A percentile compares a stretch with the other conserved stretches of the same genome.
Evolutionary conservation across 768 basidiomycete species (phyloP).

Genomic region (Mycena leptocephala): DNA sequence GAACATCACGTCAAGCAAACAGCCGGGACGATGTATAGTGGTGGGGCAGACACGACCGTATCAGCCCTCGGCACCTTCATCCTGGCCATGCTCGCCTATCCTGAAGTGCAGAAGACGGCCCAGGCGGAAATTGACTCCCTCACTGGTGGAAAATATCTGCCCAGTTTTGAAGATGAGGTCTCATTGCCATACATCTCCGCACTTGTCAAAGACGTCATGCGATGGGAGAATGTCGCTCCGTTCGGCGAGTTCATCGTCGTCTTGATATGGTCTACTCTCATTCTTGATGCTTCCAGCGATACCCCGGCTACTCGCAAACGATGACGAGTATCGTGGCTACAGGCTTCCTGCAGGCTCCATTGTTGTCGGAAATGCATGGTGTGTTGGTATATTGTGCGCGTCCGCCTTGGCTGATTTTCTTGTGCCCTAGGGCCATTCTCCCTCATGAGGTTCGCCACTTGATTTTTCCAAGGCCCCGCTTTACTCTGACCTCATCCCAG

Average conservation of each 20-base stretch:
- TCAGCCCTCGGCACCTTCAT: background rate
- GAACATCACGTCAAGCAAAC: background rate
- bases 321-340: constrained; percentile 53
- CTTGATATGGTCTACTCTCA: background rate
- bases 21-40: background rate
- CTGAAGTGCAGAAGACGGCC: constrained; percentile 51
- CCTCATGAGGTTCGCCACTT: background rate
- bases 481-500: background rate
- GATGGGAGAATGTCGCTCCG: background rate
- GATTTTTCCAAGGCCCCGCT: background rate
- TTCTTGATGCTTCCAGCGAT: background rate
- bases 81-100: constrained; percentile 52
- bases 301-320: constrained; percentile 46
- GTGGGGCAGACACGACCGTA: background rate
- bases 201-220: background rate
- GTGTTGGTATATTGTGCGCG: constrained; percentile 13
- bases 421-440: background rate
- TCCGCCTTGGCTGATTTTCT: background rate
- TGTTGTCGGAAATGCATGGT: constrained; percentile 53
- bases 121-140: constrained; percentile 57
- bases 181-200: background rate
- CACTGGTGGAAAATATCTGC: constrained; percentile 51
- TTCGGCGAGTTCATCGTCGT: background rate
- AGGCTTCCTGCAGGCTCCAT: constrained; percentile 9
- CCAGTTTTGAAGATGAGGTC: constrained; percentile 47